Base-by-base conservation (phyloP, 352 stramenopile species). In the Phytopythium oedochilum region DNA sequence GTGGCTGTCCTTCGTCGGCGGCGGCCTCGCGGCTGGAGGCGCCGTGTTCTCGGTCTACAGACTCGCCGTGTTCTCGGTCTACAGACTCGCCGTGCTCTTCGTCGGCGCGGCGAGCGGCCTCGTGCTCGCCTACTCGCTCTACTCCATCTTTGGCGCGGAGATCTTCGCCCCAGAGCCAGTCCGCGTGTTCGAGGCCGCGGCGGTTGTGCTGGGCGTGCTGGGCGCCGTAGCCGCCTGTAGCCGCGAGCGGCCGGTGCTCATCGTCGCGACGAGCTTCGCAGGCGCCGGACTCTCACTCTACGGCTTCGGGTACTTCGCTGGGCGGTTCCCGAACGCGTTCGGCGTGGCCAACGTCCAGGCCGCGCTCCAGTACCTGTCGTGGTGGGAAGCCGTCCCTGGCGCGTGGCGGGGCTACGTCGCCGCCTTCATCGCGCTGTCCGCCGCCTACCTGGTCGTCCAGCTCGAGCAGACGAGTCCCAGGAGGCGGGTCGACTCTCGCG, bases 391-490 rank as follows among this genome's bases (percentile, higher is more conserved):
- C 40, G 81, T 89, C 34, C 78, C 78, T 12, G 59, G 60, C 12
- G 73, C 73, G 9, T 89, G 75, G 74, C 86, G 76, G 76, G 76
- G n/a, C 15, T 89, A 88, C 55, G 40, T 83, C 14, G 66, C 48
- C 1, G 70, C 63, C 22, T 86, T 78, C 35, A 49, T 86, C 15
- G 61, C 86, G 61, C 71, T 89, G 26, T 80, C 75, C 36, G 47
- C 68, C n/a, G 35, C 84, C 18, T 75, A 73, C 10, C 58, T 80
- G 48, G 61, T 76, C 38, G 53, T 89, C 17, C 79, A 88, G 55
- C 82, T 86, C 62, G 61, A 63, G 51, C 81, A 80, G 63, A 86
- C 75, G 5, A 55, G 57, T 11, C 54, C 53, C 10, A 54, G 58
- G 34, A 53, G 54, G 17, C 44, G 70, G 23, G 36, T 59, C 54